Conservation (phyloP, 2,329 filamentous ascomycete species). For the Tympanopsis confertula region DNA sequence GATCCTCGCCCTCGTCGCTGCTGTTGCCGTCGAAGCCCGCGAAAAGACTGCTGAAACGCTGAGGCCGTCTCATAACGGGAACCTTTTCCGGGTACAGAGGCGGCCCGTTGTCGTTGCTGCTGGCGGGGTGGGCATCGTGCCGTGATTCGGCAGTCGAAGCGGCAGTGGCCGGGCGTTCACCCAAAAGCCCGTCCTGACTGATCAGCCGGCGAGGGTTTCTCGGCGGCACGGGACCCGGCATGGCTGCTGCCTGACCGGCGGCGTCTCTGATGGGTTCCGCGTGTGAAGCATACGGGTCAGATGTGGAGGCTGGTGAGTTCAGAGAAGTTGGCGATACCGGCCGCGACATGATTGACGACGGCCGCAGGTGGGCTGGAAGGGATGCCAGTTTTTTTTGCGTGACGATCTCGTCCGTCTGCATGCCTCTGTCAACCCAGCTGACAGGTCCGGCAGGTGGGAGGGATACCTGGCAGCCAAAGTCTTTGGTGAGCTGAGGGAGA, state of each 20-base stretch:
- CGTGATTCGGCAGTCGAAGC: constrained; percentile 22
- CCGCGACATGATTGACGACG: constrained; percentile 59
- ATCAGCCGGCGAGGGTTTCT: constrained; percentile 47
- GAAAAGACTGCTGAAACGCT: constrained; percentile 75
- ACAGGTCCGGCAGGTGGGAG: constrained; percentile 37
- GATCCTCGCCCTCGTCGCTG: constrained; percentile 55
- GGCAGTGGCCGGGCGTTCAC: constrained; percentile 27
- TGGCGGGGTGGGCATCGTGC: constrained; percentile 61
- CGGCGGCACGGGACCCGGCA: constrained; percentile 41
- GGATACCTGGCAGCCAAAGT: constrained; percentile 69
- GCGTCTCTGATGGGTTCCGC: constrained; percentile 35
- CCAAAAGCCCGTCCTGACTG: constrained; percentile 27
- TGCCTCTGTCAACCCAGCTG: constrained; percentile 27
- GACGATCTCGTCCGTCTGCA: constrained; percentile 87
- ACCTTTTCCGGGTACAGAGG: constrained; percentile 46
- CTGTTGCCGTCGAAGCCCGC: constrained; percentile 68
- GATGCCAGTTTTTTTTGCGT: constrained; percentile 67
- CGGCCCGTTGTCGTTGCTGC: constrained; percentile 71
- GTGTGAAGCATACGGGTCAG: constrained; percentile 19
- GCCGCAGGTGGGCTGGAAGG: constrained; percentile 67
- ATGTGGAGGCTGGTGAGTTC: constrained; percentile 10
- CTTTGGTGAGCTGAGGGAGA: constrained; percentile 72
- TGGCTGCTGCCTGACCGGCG: too few species aligned
- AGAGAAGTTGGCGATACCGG: constrained; percentile 39
- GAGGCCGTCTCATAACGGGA: constrained; percentile 56